These are phyloP conservation scores for Aspergillus saccharolyticus DNA, from an alignment of 495 filamentous ascomycete species.

Conservation along the genomic window DNA sequence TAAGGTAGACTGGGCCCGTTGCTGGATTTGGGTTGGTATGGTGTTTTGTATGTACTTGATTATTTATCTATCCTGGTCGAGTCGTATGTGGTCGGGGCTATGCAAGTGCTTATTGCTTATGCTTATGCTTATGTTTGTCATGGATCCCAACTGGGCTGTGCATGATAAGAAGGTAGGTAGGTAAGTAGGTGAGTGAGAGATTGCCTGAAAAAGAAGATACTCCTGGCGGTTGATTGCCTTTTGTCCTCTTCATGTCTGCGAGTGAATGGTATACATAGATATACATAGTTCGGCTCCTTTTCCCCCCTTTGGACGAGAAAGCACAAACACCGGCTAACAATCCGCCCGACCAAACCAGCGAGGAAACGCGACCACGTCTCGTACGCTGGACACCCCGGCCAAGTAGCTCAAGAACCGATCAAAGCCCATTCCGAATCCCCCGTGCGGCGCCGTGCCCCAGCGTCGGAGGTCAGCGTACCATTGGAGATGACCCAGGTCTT, in stretches of 20 bases:
- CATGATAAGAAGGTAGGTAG: too few species aligned
- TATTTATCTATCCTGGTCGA: too few species aligned
- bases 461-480: conserved; percentile 96
- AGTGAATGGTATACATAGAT: too few species aligned
- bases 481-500: conserved; percentile 55
- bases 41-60: background rate
- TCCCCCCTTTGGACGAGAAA: background rate
- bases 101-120: background rate
- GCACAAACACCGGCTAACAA: conserved; percentile 46
- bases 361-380: conserved; percentile 85
- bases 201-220: too few species aligned
- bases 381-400: conserved; percentile 74
- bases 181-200: too few species aligned
- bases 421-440: conserved; percentile 91
- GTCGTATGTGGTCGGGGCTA: too few species aligned
- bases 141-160: background rate
- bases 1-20: too few species aligned
- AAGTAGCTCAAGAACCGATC: conserved; percentile 87
- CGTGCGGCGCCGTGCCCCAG: conserved; percentile 93
- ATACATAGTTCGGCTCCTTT: background rate
- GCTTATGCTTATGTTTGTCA: background rate
- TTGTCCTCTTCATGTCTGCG: too few species aligned
- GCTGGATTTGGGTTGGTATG: too few species aligned
- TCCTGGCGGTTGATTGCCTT: too few species aligned
- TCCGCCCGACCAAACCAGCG: conserved; percentile 89